Evolutionary conservation across 441 rosid species (phyloP).

Genomic region (Croton setiger): DNA sequence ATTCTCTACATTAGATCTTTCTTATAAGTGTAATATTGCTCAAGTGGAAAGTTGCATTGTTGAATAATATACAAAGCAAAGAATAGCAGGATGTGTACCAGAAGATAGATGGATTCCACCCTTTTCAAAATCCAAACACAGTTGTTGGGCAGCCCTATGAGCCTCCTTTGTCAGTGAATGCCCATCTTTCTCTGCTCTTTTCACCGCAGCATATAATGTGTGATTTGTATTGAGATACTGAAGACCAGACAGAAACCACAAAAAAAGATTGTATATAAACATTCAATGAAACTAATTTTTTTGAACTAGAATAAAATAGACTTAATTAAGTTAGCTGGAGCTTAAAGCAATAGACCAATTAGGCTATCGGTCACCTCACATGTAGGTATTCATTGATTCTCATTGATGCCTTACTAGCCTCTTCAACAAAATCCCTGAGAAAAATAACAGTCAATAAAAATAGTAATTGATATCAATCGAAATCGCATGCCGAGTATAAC

Average conservation of each 20-base stretch:
- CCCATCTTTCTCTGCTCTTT: slow-evolving; percentile 71
- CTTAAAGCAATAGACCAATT: slow-evolving; percentile 21
- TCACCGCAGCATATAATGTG: slow-evolving; percentile 75
- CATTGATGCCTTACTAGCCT: slow-evolving; percentile 83
- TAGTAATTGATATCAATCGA: neutral
- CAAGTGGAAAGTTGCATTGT: slow-evolving; percentile 15
- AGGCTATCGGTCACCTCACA: slow-evolving; percentile 89
- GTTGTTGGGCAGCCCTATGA: slow-evolving; percentile 67
- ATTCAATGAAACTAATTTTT: neutral
- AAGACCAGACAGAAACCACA: slow-evolving; percentile 16
- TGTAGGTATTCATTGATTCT: slow-evolving; percentile 90
- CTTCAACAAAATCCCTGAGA: slow-evolving; percentile 83
- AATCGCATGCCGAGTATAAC: slow-evolving; percentile 4
- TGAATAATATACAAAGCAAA: slow-evolving; percentile 19
- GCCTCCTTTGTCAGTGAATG: slow-evolving; percentile 73
- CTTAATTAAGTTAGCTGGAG: slow-evolving; percentile 10
- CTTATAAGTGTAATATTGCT: neutral
- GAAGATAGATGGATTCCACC: slow-evolving; percentile 91
- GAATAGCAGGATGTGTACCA: slow-evolving; percentile 38
- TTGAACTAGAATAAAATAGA: neutral
- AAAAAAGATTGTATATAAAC: slow-evolving; percentile 1
- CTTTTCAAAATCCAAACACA: slow-evolving; percentile 79
- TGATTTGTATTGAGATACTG: slow-evolving; percentile 88
- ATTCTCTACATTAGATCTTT: slow-evolving; percentile 8
- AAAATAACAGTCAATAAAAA: neutral